Base-by-base conservation (phyloP, 305 asterid species). In the Striga hermonthica region DNA sequence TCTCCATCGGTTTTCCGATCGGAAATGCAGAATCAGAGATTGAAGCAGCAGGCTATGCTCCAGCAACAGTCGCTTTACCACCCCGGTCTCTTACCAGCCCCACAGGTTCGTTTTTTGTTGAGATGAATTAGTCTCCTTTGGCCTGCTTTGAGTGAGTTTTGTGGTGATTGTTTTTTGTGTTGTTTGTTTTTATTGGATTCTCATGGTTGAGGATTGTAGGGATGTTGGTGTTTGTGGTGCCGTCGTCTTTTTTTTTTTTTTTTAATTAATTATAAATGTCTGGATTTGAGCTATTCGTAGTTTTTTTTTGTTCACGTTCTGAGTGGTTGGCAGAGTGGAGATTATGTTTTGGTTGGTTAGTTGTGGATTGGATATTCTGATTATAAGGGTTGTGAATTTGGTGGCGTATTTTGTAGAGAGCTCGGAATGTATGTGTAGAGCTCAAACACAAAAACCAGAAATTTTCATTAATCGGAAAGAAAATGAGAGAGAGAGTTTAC, bases 31-130 rank as follows among this genome's bases (percentile, higher is more conserved):
- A 85, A 86, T 60, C 95, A 88, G 78, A 83, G 93, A 76, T 58
- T 88, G 74, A 86, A 88, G 78, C 95, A 86, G 69, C 97, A 91
- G 74, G 95, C 94, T 74, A 83, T 91, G 66, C 82, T 91, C 50
- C 96, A 91, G 54, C 98, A 89, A 56, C 98, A 84, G 77, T 81
- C 96, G 64, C 82, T 91, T 11, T 91, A 91, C 67, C 96, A 89
- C 59, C 96, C 96, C 64, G 98, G 89, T 60, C 87, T 86, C 50
- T 67, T 91, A 83, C 95, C 98, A 76, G 84, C 95, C 71, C 95
- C 98, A 28, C 98, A 87, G 98, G 98, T 91, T 72, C 70, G 7
- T 13, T 58, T 65, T 66, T 22, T 41, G 31, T 22, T 22, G 31
- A 22, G 31, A 22, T 22, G 11, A 5, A 10, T 1, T n/a, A 16